Evolutionary conservation across 192 early-diverging fungal genomes (phyloP).

Genomic region (Gonapodya sp.): DNA sequence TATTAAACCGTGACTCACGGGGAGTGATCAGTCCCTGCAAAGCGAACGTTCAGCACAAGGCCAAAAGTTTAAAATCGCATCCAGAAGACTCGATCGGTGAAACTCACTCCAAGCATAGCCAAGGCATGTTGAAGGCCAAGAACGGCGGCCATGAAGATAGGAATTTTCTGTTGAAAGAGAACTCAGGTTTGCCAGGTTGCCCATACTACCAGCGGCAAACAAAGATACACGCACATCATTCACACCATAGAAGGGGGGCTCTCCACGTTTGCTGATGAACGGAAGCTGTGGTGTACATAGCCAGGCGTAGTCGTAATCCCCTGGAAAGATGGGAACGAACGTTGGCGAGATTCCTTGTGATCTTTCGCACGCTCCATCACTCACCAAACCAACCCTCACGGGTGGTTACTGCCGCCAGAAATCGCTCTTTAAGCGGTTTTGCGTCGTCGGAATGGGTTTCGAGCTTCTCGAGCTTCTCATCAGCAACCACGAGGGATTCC

Average conservation of each 20-base stretch:
- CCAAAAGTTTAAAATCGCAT: too few species aligned
- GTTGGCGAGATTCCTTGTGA: not conserved
- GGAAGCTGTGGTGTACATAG: constrained; percentile 1
- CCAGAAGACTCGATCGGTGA: too few species aligned
- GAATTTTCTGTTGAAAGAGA: not conserved
- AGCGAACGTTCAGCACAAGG: too few species aligned
- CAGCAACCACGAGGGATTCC: not conserved
- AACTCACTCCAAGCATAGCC: not conserved
- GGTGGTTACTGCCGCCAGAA: not conserved
- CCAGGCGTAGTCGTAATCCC: not conserved
- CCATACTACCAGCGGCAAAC: too few species aligned
- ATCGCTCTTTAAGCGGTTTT: not conserved
- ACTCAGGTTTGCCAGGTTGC: too few species aligned
- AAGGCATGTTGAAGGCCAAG: not conserved
- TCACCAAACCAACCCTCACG: not conserved
- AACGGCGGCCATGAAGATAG: constrained; percentile 1
- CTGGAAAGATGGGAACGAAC: not conserved
- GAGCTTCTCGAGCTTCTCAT: not conserved
- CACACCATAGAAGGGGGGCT: not conserved
- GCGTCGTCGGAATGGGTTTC: too few species aligned
- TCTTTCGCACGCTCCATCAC: not conserved
- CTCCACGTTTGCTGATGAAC: not conserved
- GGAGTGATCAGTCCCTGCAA: not conserved
- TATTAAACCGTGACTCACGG: not conserved
- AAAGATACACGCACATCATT: not conserved